Conservation (phyloP, 2,329 filamentous ascomycete genomes). For the Trichoderma polysporum region DNA sequence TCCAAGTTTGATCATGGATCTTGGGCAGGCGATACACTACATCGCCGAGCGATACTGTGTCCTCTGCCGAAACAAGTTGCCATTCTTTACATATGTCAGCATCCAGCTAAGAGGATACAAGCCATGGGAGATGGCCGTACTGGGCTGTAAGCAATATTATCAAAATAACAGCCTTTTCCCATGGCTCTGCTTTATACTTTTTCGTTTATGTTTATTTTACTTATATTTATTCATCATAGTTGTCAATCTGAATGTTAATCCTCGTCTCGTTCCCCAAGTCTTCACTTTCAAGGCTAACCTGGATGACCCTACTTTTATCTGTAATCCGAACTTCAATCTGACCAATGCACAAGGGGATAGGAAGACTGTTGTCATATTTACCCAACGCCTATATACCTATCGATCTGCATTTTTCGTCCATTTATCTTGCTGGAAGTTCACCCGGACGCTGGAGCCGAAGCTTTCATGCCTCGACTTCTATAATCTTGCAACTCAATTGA, state of each 20-base stretch:
- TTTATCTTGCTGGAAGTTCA: neutral
- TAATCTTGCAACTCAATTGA: neutral
- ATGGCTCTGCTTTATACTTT: neutral
- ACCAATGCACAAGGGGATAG: neutral
- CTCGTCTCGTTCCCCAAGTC: neutral
- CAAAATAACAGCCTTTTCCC: neutral
- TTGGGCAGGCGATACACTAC: neutral
- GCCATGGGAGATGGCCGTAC: neutral
- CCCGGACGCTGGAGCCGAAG: neutral
- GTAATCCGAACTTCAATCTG: neutral
- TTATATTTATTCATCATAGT: neutral
- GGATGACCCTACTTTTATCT: neutral
- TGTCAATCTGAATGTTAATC: neutral
- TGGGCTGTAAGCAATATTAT: neutral
- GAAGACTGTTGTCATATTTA: neutral
- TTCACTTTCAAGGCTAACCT: neutral
- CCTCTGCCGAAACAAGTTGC: neutral
- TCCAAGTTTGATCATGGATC: neutral
- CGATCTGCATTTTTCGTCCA: neutral
- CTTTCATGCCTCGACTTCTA: neutral
- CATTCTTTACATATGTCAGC: no score
- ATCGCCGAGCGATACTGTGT: neutral
- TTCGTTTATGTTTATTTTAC: neutral
- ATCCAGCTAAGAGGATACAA: no score
- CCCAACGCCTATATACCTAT: neutral